These are phyloP conservation scores for Cyberlindnera xylosilytica DNA, from an alignment of 805 yeast genomes.

Conservation along the genomic window DNA sequence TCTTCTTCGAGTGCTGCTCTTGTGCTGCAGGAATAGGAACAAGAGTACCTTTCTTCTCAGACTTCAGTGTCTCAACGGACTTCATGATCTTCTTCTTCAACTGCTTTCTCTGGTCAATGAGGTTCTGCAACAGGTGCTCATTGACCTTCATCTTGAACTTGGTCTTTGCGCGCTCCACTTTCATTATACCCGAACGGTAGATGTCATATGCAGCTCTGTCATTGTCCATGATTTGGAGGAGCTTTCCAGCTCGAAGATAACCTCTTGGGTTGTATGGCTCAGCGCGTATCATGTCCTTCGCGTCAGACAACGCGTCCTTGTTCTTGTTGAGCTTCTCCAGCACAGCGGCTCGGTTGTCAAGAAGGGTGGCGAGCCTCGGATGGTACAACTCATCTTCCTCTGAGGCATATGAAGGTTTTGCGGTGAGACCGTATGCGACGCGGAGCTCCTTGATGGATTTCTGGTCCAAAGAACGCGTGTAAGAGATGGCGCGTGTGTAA, in stretches of 20 bases:
- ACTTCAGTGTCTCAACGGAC: not conserved
- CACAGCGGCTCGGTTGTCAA: constrained; percentile 26
- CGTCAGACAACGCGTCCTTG: constrained; percentile 20
- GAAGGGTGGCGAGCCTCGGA: constrained; percentile 22
- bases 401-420: constrained; percentile 16
- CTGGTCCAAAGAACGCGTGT: constrained; percentile 20
- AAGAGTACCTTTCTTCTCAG: constrained; percentile 5
- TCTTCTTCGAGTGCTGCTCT: not conserved
- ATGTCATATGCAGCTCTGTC: constrained; percentile 11
- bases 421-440: constrained; percentile 12
- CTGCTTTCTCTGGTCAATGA: constrained; percentile 9
- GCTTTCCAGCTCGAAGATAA: constrained; percentile 20
- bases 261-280: constrained; percentile 28
- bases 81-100: not conserved
- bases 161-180: constrained; percentile 13
- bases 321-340: constrained; percentile 16
- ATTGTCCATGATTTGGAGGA: constrained; percentile 8
- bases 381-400: constrained; percentile 14
- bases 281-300: constrained; percentile 14
- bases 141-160: constrained; percentile 16
- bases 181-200: constrained; percentile 10
- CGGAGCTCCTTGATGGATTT: constrained; percentile 10
- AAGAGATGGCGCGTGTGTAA: constrained; percentile 19
- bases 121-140: constrained; percentile 9
- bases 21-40: constrained; percentile 6